Evolutionary conservation across 192 early-diverging fungal genomes (phyloP).

Genomic region (Backusella circina): DNA sequence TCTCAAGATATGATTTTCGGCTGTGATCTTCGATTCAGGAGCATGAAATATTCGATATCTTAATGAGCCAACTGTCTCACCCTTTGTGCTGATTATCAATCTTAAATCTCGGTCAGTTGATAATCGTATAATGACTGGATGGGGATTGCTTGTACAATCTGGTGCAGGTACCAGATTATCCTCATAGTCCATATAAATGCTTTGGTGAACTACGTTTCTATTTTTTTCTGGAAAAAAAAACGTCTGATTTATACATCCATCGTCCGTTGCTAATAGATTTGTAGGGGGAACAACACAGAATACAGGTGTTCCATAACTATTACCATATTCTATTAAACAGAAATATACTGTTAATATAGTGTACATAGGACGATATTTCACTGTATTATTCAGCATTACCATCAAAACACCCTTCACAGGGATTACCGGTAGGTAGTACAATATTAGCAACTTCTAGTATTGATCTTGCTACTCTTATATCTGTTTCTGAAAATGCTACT

Average conservation of each 20-base stretch:
- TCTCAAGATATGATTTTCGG: conserved; percentile 24
- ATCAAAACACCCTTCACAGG: conserved; percentile 78
- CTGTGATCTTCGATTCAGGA: conserved; percentile 7
- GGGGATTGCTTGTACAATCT: neutral
- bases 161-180: neutral
- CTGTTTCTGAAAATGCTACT: conserved; percentile 51
- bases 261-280: conserved; percentile 38
- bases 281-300: conserved; percentile 60
- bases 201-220: neutral
- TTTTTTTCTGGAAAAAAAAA: neutral
- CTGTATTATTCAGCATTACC: conserved; percentile 10
- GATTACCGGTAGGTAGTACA: conserved; percentile 64
- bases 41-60: conserved; percentile 21
- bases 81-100: neutral
- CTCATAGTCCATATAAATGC: neutral
- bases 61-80: conserved; percentile 33
- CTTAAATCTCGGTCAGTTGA: conserved; percentile 29
- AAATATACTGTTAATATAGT: neutral
- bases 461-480: conserved; percentile 50
- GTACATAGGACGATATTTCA: neutral
- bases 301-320: conserved; percentile 61
- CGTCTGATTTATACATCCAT: neutral
- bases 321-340: conserved; percentile 48
- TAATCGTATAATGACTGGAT: conserved; percentile 29
- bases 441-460: conserved; percentile 68